Conservation (phyloP, 1,139 yeast species). For the Keqinozyma sinolaborantium region DNA sequence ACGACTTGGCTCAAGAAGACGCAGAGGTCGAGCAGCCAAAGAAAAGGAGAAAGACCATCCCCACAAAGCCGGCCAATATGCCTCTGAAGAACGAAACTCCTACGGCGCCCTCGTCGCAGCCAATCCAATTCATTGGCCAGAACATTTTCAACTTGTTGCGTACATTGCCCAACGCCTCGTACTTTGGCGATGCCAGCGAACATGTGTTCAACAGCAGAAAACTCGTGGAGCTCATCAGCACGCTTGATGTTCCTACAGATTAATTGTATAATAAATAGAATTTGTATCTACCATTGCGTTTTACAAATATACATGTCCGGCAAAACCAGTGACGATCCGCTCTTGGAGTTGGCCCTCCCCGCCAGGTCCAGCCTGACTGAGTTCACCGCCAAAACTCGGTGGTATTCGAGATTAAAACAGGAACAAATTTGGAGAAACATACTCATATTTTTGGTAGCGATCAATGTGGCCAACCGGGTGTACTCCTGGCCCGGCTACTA, state of each 20-base stretch:
- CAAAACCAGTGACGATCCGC: not conserved
- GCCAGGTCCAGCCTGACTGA: too few relatives aligned
- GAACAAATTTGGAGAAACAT: not conserved
- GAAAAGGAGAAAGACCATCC: slow-evolving; percentile 15
- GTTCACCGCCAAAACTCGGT: too few relatives aligned
- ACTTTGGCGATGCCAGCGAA: slow-evolving; percentile 40
- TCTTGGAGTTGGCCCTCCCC: too few relatives aligned
- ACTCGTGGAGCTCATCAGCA: slow-evolving; percentile 37
- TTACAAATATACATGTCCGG: not conserved
- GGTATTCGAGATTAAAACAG: too few relatives aligned
- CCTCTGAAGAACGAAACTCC: slow-evolving; percentile 6
- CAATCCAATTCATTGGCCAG: slow-evolving; percentile 39
- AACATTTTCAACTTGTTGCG: slow-evolving; percentile 51
- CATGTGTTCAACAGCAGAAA: slow-evolving; percentile 38
- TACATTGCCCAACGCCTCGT: slow-evolving; percentile 49
- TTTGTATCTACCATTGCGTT: not conserved
- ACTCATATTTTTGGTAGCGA: not conserved
- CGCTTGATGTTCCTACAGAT: slow-evolving; percentile 5
- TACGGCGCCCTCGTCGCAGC: slow-evolving; percentile 3
- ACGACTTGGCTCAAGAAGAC: slow-evolving; percentile 37
- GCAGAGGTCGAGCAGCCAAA: slow-evolving; percentile 17
- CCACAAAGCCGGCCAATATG: slow-evolving; percentile 9
- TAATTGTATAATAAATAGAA: not conserved
- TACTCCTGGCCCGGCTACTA: not conserved
- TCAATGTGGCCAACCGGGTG: not conserved